These are phyloP conservation scores for Chlamydomonas incerta DNA, from an alignment of 139 green algal species.

Conservation along the genomic window DNA sequence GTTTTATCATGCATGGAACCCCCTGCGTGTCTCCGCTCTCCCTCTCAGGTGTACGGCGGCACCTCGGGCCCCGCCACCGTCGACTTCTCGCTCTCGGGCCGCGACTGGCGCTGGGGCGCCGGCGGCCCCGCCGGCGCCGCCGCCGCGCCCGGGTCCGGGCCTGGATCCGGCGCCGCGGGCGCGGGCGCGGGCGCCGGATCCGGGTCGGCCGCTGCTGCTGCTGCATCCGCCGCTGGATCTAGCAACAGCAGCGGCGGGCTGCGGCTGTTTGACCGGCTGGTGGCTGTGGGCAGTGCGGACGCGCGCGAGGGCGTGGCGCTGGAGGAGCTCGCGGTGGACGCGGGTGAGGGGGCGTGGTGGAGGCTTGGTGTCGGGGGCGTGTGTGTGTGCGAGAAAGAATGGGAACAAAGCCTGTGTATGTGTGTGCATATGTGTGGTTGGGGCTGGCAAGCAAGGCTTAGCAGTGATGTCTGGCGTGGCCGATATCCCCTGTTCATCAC, in stretches of 20 bases:
- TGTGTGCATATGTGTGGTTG: too few species aligned
- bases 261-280: constrained; percentile 47
- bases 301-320: constrained; percentile 86
- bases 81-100: constrained; percentile 82
- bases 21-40: not conserved
- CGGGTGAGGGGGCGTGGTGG: constrained; percentile 46
- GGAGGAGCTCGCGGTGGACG: constrained; percentile 75
- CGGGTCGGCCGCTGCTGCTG: too few species aligned
- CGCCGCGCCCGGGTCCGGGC: too few species aligned
- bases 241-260: too few species aligned
- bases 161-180: too few species aligned
- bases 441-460: too few species aligned
- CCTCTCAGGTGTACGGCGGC: constrained; percentile 66
- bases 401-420: too few species aligned
- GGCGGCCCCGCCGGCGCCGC: constrained; percentile 17
- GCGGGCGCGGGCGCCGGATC: too few species aligned
- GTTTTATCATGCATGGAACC: too few species aligned
- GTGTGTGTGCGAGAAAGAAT: too few species aligned
- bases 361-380: not conserved
- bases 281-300: constrained; percentile 76
- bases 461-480: too few species aligned
- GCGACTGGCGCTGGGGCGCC: constrained; percentile 82
- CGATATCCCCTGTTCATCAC: not conserved
- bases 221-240: too few species aligned
- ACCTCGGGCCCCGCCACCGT: constrained; percentile 64